Conservation (phyloP, 306 rosid species). For the Delonix regia region DNA sequence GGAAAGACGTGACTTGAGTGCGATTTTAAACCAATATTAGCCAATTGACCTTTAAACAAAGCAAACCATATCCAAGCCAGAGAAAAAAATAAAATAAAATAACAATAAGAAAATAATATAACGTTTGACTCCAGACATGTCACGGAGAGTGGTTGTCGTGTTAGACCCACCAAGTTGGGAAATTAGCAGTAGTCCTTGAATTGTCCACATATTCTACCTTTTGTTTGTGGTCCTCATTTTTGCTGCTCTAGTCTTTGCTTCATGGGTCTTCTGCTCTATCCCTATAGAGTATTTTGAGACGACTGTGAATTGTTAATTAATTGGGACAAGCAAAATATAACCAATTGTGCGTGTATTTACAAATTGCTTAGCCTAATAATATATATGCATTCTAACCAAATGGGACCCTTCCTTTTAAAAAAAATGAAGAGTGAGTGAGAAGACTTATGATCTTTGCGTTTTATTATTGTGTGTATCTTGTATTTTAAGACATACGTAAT, state of each 20-base stretch:
- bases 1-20: not conserved
- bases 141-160: constrained; percentile 36
- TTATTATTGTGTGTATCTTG: not conserved
- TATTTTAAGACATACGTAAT: not conserved
- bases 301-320: not conserved
- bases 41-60: not conserved
- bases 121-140: constrained; percentile 9
- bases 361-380: too few species aligned
- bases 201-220: not conserved
- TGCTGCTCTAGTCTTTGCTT: not conserved
- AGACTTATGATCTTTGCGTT: too few species aligned
- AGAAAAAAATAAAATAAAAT: too few species aligned
- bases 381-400: too few species aligned
- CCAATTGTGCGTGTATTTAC: too few species aligned
- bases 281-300: too few species aligned
- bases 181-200: not conserved
- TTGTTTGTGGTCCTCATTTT: constrained; percentile 22
- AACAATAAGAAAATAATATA: not conserved
- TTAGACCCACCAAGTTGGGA: constrained; percentile 31
- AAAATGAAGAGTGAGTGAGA: too few species aligned
- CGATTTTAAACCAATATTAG: not conserved
- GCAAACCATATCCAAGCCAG: not conserved
- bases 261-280: not conserved
- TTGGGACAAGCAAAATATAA: not conserved
- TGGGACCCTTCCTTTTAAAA: too few species aligned